Conservation (phyloP, 2,329 filamentous ascomycete genomes). For the Lasiodiplodia citricola region DNA sequence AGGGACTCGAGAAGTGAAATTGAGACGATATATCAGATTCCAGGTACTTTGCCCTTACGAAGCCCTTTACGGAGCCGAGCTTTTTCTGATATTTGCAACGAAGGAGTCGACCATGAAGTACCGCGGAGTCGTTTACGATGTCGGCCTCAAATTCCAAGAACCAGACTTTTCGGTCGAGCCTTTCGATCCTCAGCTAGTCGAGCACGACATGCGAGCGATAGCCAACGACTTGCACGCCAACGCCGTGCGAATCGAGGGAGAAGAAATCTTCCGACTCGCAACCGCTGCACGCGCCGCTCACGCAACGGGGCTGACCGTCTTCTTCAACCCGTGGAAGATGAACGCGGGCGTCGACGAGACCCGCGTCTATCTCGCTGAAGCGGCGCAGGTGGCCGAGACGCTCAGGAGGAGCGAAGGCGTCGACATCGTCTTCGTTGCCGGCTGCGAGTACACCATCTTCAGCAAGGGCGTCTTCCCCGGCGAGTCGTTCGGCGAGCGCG, state of each 20-base stretch:
- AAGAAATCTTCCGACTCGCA: background rate
- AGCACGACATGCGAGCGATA: background rate
- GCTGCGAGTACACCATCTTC: background rate
- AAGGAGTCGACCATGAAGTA: background rate
- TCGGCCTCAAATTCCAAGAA: background rate
- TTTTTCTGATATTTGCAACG: background rate
- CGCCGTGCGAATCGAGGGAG: background rate
- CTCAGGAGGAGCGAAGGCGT: background rate
- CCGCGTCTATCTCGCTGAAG: background rate
- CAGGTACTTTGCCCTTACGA: background rate
- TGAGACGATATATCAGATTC: background rate
- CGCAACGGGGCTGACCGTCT: background rate
- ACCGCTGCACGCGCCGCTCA: background rate
- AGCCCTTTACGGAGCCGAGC: background rate
- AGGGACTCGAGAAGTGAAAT: background rate
- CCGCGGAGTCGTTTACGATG: background rate
- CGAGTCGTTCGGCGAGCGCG: background rate
- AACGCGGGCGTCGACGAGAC: background rate
- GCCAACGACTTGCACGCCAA: background rate
- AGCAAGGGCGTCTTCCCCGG: background rate
- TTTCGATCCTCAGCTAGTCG: background rate
- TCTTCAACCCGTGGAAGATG: slow-evolving; percentile 2
- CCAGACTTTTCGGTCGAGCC: background rate
- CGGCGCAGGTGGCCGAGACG: background rate
- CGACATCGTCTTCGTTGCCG: background rate